phyloP scores from a whole-genome alignment of 2,329 filamentous ascomycete genomes.

The Graphiopsis chlorocephala region DNA sequence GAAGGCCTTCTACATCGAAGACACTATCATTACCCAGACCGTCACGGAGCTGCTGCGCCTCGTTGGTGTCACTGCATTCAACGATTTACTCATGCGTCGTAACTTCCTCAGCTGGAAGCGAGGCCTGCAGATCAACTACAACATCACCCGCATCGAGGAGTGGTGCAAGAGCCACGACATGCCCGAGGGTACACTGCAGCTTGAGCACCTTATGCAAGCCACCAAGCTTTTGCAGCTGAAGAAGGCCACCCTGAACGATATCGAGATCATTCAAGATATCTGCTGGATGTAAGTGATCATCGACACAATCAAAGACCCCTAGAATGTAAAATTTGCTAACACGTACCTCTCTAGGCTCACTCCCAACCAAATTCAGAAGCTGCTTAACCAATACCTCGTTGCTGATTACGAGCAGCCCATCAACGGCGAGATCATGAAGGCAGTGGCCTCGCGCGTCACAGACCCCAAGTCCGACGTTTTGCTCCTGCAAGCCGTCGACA shows the following conservation, averaged over 20 bases:
- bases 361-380: constrained; percentile 97
- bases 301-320: background rate
- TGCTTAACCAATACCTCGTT: constrained; percentile 96
- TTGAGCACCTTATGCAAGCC: constrained; percentile 99
- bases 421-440: constrained; percentile 99
- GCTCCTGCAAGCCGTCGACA: constrained; percentile 89
- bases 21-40: constrained; percentile 92
- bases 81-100: constrained; percentile 93
- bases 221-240: constrained; percentile 97
- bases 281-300: constrained; percentile 87
- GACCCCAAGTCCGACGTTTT: constrained; percentile 93
- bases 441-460: constrained; percentile 91
- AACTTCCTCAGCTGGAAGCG: constrained; percentile 99
- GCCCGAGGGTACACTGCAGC: constrained; percentile 94
- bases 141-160: constrained; percentile 98
- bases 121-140: constrained; percentile 99
- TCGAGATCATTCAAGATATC: constrained; percentile 99
- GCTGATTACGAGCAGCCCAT: constrained; percentile 99
- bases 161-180: constrained; percentile 99
- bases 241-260: constrained; percentile 98
- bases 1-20: constrained; percentile 97
- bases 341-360: constrained; percentile 64
- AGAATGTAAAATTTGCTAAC: background rate
- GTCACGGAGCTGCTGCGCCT: constrained; percentile 89
- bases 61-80: constrained; percentile 96